Evolutionary conservation across 2,329 filamentous ascomycete genomes (phyloP).

Genomic region (Drechslerella stenobrocha): DNA sequence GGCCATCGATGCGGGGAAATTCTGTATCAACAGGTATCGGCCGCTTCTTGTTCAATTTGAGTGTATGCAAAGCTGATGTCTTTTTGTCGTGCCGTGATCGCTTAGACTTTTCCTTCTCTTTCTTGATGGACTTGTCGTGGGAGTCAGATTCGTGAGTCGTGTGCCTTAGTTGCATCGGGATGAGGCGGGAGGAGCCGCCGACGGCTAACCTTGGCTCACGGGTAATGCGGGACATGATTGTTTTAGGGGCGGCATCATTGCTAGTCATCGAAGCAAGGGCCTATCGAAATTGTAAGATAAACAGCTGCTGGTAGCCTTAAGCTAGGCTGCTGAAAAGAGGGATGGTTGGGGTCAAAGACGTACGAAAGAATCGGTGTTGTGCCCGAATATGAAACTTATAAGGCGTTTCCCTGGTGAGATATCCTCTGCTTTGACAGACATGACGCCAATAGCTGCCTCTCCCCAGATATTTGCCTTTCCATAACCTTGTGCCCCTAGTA

Average conservation of each 20-base stretch:
- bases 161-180: slow-evolving; percentile 26
- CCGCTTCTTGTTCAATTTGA: slow-evolving; percentile 15
- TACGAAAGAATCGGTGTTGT: slow-evolving; percentile 86
- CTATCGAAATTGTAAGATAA: slow-evolving; percentile 59
- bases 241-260: slow-evolving; percentile 72
- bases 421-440: slow-evolving; percentile 76
- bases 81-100: slow-evolving; percentile 19
- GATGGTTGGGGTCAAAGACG: slow-evolving; percentile 50
- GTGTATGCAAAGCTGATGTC: not conserved
- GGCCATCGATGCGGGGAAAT: slow-evolving; percentile 22
- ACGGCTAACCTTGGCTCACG: slow-evolving; percentile 52
- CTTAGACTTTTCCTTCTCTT: slow-evolving; percentile 22
- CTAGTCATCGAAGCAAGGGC: slow-evolving; percentile 87
- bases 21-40: slow-evolving; percentile 8
- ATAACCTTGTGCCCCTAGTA: slow-evolving; percentile 67
- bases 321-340: not conserved
- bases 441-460: slow-evolving; percentile 83
- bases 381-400: slow-evolving; percentile 80
- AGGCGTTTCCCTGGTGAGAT: slow-evolving; percentile 66
- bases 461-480: slow-evolving; percentile 66
- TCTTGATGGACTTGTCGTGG: slow-evolving; percentile 6
- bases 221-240: slow-evolving; percentile 78
- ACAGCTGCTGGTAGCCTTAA: too few relatives aligned
- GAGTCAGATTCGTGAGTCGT: not conserved
- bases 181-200: slow-evolving; percentile 46